Conservation (phyloP, 2,329 filamentous ascomycete genomes). For the Sporothrix variecibatus region DNA sequence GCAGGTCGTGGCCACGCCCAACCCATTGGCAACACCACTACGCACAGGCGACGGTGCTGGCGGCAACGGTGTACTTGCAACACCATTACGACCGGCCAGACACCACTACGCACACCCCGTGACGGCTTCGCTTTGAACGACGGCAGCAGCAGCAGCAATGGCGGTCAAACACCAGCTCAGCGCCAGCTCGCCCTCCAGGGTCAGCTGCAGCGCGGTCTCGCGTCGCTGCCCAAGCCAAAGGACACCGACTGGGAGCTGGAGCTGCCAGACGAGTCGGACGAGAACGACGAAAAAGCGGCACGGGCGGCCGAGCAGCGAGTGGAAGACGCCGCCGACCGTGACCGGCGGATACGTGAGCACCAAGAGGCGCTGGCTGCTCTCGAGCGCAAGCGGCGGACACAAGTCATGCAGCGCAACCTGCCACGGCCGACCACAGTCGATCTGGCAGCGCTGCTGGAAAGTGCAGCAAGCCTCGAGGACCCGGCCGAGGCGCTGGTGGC, state of each 20-base stretch:
- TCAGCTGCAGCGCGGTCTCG: conserved; percentile 71
- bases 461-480: conserved; percentile 61
- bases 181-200: conserved; percentile 69
- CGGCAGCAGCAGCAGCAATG: conserved; percentile 48
- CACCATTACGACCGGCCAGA: conserved; percentile 55
- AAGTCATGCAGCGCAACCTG: conserved; percentile 83
- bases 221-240: conserved; percentile 86
- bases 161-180: conserved; percentile 22
- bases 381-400: conserved; percentile 81
- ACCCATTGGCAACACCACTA: conserved; percentile 90
- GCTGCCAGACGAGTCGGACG: conserved; percentile 78
- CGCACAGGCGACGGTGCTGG: conserved; percentile 69
- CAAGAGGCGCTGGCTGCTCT: conserved; percentile 67
- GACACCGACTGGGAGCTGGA: conserved; percentile 94
- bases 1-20: conserved; percentile 85
- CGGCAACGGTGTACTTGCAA: conserved; percentile 26
- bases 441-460: conserved; percentile 65
- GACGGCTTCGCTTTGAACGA: conserved; percentile 88
- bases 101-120: conserved; percentile 73
- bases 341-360: conserved; percentile 73
- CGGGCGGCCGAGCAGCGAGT: conserved; percentile 54
- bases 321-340: conserved; percentile 69
- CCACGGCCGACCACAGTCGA: conserved; percentile 77
- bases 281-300: conserved; percentile 62
- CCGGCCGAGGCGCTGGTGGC: conserved; percentile 70